Conservation (phyloP, 768 basidiomycete genomes). For the Baorangia bicolor region DNA sequence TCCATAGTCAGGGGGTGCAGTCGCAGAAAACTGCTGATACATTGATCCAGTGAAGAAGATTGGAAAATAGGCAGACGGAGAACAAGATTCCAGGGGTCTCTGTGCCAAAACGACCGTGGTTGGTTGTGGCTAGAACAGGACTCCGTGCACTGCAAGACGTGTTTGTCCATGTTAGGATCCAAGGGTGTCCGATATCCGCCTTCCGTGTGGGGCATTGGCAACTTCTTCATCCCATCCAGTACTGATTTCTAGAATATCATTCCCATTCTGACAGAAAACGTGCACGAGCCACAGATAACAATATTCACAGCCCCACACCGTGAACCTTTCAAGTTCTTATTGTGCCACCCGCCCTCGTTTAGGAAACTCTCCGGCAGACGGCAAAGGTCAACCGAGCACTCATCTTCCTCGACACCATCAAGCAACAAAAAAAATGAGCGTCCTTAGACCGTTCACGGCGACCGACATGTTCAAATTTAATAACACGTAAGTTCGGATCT, state of each 20-base stretch:
- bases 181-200: background rate
- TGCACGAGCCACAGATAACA: too few relatives aligned
- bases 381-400: too few relatives aligned
- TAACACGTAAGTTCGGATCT: constrained; percentile 59
- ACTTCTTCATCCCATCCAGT: too few relatives aligned
- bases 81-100: constrained; percentile 34
- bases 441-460: constrained; percentile 82
- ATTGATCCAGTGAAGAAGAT: constrained; percentile 26
- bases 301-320: background rate
- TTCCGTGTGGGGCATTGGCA: too few relatives aligned
- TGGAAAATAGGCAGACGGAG: constrained; percentile 23
- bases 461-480: constrained; percentile 93
- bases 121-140: constrained; percentile 12
- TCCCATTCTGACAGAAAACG: too few relatives aligned
- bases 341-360: too few relatives aligned
- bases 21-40: constrained; percentile 36
- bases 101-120: background rate
- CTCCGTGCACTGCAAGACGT: constrained; percentile 28
- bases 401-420: background rate
- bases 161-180: constrained; percentile 34
- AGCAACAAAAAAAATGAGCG: constrained; percentile 60
- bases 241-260: too few relatives aligned
- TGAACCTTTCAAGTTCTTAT: background rate
- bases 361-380: too few relatives aligned
- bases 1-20: constrained; percentile 35